Percentiles rank a stretch among this genome's conserved stretches.
Conservation (phyloP, 805 yeast genomes). For the Lipomyces spencermartinsiae region DNA sequence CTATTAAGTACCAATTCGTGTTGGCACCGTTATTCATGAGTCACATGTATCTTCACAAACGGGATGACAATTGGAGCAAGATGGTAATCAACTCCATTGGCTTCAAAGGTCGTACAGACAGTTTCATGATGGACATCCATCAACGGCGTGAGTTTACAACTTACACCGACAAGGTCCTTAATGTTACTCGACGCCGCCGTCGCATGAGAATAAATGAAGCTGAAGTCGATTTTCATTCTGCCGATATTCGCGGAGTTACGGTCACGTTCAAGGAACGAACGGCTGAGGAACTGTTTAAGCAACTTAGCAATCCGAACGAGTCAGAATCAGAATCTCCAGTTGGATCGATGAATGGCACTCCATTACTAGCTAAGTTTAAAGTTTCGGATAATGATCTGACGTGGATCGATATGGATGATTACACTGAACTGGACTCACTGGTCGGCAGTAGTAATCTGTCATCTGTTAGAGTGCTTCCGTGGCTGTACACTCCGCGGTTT, state of each 20-base stretch:
- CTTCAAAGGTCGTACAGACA: constrained; percentile 63
- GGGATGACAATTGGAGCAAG: constrained; percentile 52
- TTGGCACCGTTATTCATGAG: constrained; percentile 75
- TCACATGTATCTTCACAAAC: constrained; percentile 67
- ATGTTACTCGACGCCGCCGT: constrained; percentile 43
- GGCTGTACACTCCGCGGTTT: constrained; percentile 72
- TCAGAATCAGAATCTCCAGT: constrained; percentile 29
- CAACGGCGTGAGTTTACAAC: constrained; percentile 53
- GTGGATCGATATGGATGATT: constrained; percentile 84
- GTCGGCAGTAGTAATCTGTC: constrained; percentile 41
- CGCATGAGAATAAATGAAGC: constrained; percentile 69
- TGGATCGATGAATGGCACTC: constrained; percentile 38
- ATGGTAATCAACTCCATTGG: constrained; percentile 63
- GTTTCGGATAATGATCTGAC: constrained; percentile 47
- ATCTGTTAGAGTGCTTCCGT: constrained; percentile 60
- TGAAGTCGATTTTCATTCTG: constrained; percentile 69
- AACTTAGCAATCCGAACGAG: constrained; percentile 38
- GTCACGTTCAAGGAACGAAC: constrained; percentile 68
- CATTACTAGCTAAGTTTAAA: constrained; percentile 42
- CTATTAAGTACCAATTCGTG: constrained; percentile 79
- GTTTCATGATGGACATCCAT: constrained; percentile 69
- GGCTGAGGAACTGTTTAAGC: constrained; percentile 48
- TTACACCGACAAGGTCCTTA: constrained; percentile 26
- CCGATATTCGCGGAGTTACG: constrained; percentile 70
- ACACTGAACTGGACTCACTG: constrained; percentile 61